Conservation (phyloP, 2,329 filamentous ascomycete species). For the Dothidotthia symphoricarpi region DNA sequence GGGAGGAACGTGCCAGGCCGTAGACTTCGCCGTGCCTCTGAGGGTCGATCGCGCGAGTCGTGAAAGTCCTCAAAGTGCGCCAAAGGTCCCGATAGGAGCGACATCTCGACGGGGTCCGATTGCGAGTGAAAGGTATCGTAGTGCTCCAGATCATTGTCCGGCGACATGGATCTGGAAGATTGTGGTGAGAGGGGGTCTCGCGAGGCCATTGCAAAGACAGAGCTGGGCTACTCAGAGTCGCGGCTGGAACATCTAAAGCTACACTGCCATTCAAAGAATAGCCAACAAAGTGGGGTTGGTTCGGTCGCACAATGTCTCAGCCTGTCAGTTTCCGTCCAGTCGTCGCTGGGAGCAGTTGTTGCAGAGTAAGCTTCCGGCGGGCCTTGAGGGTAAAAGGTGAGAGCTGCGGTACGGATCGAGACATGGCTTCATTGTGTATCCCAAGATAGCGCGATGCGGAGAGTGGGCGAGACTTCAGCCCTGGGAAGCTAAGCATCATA, state of each 20-base stretch:
- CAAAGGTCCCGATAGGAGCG: constrained; percentile 15
- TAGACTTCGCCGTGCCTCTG: constrained; percentile 13
- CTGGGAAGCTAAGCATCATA: constrained; percentile 1
- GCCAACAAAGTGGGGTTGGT: neutral
- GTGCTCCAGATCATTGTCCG: constrained; percentile 18
- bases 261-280: constrained; percentile 1
- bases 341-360: neutral
- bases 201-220: constrained; percentile 21
- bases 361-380: neutral
- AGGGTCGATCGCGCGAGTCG: constrained; percentile 11
- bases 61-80: constrained; percentile 8
- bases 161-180: constrained; percentile 27
- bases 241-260: neutral
- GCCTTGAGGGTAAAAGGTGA: neutral
- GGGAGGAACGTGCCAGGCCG: constrained; percentile 20
- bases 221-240: neutral
- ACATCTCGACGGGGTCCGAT: constrained; percentile 33
- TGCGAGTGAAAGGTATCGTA: constrained; percentile 32
- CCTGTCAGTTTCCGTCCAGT: neutral
- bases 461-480: constrained; percentile 9
- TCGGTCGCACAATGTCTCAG: constrained; percentile 2
- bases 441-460: constrained; percentile 2
- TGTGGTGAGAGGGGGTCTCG: constrained; percentile 15
- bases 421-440: constrained; percentile 4
- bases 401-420: neutral